Base-by-base conservation (phyloP, 108 stramenopile genomes). In the Cyclostephanos tholiformis region DNA sequence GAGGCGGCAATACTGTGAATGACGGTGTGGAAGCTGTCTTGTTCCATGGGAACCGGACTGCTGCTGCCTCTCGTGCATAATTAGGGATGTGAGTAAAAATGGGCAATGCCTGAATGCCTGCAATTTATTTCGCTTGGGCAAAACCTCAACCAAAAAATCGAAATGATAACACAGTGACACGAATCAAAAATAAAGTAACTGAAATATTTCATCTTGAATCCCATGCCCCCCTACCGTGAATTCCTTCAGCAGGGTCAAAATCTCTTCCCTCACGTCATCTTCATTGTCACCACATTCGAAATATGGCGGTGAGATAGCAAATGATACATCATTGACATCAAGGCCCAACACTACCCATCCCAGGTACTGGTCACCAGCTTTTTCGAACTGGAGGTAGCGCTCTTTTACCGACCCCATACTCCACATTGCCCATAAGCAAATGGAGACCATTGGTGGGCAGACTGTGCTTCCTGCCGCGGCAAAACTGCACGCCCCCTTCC, bases 401-500 rank as follows among this genome's bases (percentile, higher is more conserved):
- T 32, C 32, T 32, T 32, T 32, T 32, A 32, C 32, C 32, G 32
- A 32, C 32, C 32, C 32, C 32, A 32, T 32, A 32, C 32, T 32
- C 32, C 32, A 32, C 32, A 32, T 32, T 32, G 32, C 32, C 32
- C 32, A 4, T 32, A 32, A 32, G 32, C 32, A 32, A 32, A 32
- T 32, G 32, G 32, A 32, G 32, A 32, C 32, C 32, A 32, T 32
- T 4, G 32, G 32, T 32, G 32, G 32, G 32, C 32, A 32, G 32
- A 32, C 32, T 32, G 32, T 32, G 32, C 32, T 32, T 32, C 32
- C 32, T 32, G 72, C 63, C 4, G 26, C 23, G 25, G 41, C 52
- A n/a, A 22, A n/a, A 23, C 49, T 73, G 29, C 63, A 30, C 6
- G 41, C 72, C 32, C 72, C 72, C 51, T 73, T 73, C 16, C 72